Evolutionary conservation across 129 eudicot species (phyloP).

Genomic region (Pseudognaphalium luteoalbum): DNA sequence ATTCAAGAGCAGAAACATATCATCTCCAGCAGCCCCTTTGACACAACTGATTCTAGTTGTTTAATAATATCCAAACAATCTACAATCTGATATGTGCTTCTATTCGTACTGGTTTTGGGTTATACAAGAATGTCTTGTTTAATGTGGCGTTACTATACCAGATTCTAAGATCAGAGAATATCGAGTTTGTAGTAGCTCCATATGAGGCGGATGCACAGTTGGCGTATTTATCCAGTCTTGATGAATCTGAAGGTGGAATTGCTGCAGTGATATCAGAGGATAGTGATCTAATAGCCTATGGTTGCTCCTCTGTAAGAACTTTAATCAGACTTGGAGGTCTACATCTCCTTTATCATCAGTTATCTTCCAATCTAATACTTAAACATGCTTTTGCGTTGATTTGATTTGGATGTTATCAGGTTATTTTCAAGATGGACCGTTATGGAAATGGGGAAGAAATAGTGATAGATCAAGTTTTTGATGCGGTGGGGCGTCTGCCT

Average conservation of each 20-base stretch:
- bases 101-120: neutral
- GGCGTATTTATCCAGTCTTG: slow-evolving; percentile 69
- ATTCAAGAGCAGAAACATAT: neutral
- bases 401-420: slow-evolving; percentile 36
- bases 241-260: slow-evolving; percentile 64
- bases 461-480: slow-evolving; percentile 52
- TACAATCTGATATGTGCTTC: neutral
- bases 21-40: neutral
- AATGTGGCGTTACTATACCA: slow-evolving; percentile 20
- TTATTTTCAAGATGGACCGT: slow-evolving; percentile 82
- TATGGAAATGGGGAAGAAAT: slow-evolving; percentile 83
- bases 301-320: slow-evolving; percentile 83
- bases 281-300: slow-evolving; percentile 80
- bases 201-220: slow-evolving; percentile 96
- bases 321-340: neutral
- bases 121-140: neutral
- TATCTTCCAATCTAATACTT: slow-evolving; percentile 12
- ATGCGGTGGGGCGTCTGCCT: slow-evolving; percentile 41
- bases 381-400: slow-evolving; percentile 5
- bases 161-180: slow-evolving; percentile 62
- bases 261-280: slow-evolving; percentile 81
- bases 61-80: neutral
- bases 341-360: slow-evolving; percentile 1
- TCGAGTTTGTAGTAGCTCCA: slow-evolving; percentile 88
- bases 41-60: neutral